Conservation (phyloP, 179 eudicot species). For the Beta macrorhiza region DNA sequence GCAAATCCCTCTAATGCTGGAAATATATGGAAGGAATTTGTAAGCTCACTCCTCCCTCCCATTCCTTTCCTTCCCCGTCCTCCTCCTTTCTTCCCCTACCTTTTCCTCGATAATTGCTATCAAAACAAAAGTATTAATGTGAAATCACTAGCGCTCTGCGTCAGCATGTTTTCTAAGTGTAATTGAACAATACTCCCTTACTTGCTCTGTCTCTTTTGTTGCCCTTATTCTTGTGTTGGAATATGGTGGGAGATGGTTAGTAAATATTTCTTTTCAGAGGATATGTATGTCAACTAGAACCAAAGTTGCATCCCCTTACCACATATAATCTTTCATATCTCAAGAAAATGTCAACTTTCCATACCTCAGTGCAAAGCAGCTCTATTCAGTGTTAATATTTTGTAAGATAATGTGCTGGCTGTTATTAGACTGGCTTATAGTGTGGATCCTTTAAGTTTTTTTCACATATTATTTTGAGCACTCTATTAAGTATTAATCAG, state of each 20-base stretch:
- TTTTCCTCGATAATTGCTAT: no score
- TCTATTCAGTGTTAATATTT: neutral
- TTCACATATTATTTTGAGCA: slow-evolving; percentile 4
- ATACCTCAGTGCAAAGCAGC: neutral
- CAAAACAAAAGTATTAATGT: neutral
- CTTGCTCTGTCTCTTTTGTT: neutral
- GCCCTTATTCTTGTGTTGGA: neutral
- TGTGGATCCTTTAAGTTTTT: neutral
- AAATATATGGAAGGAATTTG: no score
- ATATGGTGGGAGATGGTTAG: neutral
- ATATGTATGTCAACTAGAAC: neutral
- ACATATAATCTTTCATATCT: neutral
- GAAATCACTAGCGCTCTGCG: neutral
- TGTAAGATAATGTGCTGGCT: neutral
- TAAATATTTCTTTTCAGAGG: neutral
- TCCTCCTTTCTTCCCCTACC: no score
- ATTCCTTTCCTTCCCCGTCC: no score
- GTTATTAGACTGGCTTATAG: neutral
- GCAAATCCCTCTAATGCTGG: no score
- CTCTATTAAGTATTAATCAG: neutral
- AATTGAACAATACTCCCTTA: neutral
- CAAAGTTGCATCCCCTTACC: neutral
- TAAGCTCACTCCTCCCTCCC: no score
- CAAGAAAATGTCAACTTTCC: neutral
- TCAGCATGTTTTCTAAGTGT: neutral